Base-by-base conservation (phyloP, 2,329 filamentous ascomycete species). In the Westerdykella ornata region DNA sequence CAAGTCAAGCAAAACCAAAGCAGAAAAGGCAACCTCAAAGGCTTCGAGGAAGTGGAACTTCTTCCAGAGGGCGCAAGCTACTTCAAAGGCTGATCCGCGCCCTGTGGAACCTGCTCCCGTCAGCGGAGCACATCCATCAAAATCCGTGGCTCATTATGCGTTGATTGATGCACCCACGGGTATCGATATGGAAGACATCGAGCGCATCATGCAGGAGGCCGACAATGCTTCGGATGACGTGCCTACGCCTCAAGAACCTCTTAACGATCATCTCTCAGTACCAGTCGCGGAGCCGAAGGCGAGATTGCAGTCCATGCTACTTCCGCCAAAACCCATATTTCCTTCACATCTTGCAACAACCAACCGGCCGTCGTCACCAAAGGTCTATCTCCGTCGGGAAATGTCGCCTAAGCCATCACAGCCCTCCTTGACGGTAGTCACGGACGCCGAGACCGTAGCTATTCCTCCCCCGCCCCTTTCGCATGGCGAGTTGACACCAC, bases 121-220 rank as follows among this genome's bases (percentile, higher is more conserved):
- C n/a, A 59, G 46, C 18, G 49, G 52, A 39, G 46, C 48, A 18
- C 51, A 53, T 29, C 39, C 46, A 2, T 64, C 62, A 26, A 67
- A 74, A 15, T 69, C 72, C 14, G 63, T 78, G 39, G 73, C 77
- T 7, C 77, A 80, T 50, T 82, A 81, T 51, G 77, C 76, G 3
- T 62, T 81, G 46, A 62, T 78, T 44, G 76, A 78, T 43, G 60
- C 68, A 20, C 68, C 71, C 26, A 66, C 67, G 12, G 63, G 65
- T 7, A 56, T 73, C 20, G 66, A 68, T 19, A 53, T 72, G 15
- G 58, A 67, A 18, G 69, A 74, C 38, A 65, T 74, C 19, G 68
- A 72, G 44, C 62, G 68, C 35, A 62, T 74, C 14, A 68, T 72
- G 53, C 64, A 70, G 42, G 71, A 73, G 44, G 65, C 53, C 4